Base-by-base conservation (phyloP, 139 green algal species). In the Coelastrella sp. region DNA sequence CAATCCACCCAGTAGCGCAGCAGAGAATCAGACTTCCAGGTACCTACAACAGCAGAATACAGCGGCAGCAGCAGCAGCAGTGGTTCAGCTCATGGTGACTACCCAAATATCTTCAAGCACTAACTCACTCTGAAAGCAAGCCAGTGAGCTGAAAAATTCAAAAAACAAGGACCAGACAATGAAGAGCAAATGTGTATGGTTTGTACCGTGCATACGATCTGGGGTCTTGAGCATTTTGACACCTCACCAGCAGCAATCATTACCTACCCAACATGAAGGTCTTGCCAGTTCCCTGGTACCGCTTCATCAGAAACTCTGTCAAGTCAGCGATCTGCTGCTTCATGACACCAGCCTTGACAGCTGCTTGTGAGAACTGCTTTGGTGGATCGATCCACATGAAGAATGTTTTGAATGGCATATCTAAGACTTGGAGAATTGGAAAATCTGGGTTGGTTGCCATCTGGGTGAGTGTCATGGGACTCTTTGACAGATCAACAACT, bases 221-320 rank as follows among this genome's bases (percentile, higher is more conserved):
- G 11, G 45, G 45, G 45, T 53, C 11, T 53, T 21, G 45, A 67
- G 9, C n/a, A 21, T 7, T 13, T 71, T 43, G 62, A 8, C 57
- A 66, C 7, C 57, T 66, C 11, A 9, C 57, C 57, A 69, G 27
- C 62, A 34, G 53, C 53, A 64, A 64, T 2, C 53, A 64, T 21
- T 32, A 64, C 3, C 17, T 27, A 60, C 37, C 68, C 11, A 78
- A 40, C 38, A 57, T 60, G 40, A 78, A 78, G 21, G 68, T 78
- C 21, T 78, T 78, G 41, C 68, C 68, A 17, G 21, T 60, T 15
- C 68, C 68, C 7, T 37, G 45, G 27, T 78, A 78, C 0, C 41
- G 67, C 37, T 51, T 75, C 35, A 75, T 75, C 6, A 75, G 67
- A 19, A 53, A 53, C 17, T 27, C 25, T 11, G 67, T 45, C 1